Evolutionary conservation across 139 green algal genomes (phyloP).

Genomic region (Picochlorum sp.): DNA sequence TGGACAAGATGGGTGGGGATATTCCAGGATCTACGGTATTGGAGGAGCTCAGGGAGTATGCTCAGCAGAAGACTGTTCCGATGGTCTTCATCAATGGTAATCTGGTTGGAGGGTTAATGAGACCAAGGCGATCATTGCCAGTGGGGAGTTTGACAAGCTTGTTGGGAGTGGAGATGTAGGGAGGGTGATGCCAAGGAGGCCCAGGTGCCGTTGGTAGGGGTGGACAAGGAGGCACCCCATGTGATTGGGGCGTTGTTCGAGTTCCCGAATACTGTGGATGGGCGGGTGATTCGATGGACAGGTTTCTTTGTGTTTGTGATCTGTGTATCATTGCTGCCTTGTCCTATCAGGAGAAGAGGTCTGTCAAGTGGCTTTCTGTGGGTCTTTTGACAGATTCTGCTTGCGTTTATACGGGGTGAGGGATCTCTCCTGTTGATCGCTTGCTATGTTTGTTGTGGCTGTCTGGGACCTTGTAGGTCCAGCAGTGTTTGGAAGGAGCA

Average conservation of each 20-base stretch:
- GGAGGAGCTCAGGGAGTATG: slow-evolving; percentile 29
- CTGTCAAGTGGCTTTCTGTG: slow-evolving; percentile 19
- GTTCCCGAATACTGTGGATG: slow-evolving; percentile 38
- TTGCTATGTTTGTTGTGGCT: slow-evolving; percentile 15
- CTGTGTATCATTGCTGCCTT: slow-evolving; percentile 23
- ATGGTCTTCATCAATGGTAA: slow-evolving; percentile 30
- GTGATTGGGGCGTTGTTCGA: slow-evolving; percentile 28
- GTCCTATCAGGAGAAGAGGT: slow-evolving; percentile 15
- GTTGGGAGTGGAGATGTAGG: slow-evolving; percentile 5
- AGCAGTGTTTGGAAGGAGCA: background rate
- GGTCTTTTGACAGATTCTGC: slow-evolving; percentile 23
- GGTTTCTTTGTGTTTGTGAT: slow-evolving; percentile 25
- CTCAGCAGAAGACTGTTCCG: slow-evolving; percentile 31
- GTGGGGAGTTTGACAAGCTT: slow-evolving; percentile 26
- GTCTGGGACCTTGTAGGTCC: slow-evolving; percentile 27
- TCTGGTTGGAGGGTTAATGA: slow-evolving; percentile 36
- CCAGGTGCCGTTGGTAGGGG: background rate
- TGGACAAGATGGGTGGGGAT: slow-evolving; percentile 14
- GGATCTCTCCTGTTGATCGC: slow-evolving; percentile 27
- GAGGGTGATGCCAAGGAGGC: background rate
- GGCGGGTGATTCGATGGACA: slow-evolving; percentile 23
- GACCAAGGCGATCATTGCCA: slow-evolving; percentile 26
- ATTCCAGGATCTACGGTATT: slow-evolving; percentile 6
- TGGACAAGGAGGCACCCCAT: slow-evolving; percentile 13
- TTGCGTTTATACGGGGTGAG: slow-evolving; percentile 22